These are phyloP conservation scores for Suillus brevipes DNA, from an alignment of 768 basidiomycete species.

Conservation along the genomic window DNA sequence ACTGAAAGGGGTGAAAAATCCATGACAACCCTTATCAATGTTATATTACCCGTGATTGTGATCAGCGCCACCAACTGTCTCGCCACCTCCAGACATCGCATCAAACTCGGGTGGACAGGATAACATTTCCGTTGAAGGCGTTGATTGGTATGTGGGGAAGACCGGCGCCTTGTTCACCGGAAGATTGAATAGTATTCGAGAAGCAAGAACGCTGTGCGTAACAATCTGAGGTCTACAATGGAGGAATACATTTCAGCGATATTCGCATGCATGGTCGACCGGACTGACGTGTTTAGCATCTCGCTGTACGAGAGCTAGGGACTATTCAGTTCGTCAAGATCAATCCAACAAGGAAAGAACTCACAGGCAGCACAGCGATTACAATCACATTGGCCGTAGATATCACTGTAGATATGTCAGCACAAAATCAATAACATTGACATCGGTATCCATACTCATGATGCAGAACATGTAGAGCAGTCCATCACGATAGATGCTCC, in stretches of 20 bases:
- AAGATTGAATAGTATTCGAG: conserved; percentile 8
- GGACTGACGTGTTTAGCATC: not conserved
- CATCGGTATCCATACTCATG: not conserved
- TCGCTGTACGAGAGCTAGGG: not conserved
- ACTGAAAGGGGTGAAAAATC: not conserved
- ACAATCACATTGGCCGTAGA: not conserved
- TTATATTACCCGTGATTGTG: not conserved
- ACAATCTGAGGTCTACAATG: conserved; percentile 6
- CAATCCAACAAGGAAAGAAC: not conserved
- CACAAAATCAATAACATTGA: not conserved
- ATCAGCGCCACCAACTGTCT: not conserved
- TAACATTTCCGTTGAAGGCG: not conserved
- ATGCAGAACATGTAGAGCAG: conserved; percentile 1
- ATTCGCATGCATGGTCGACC: not conserved
- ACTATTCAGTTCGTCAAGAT: not conserved
- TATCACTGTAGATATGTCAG: not conserved
- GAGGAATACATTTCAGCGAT: not conserved
- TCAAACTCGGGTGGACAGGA: not conserved
- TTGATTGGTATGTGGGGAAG: not conserved
- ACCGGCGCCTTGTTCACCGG: not conserved
- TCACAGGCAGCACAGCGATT: not conserved
- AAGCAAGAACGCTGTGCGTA: conserved; percentile 8
- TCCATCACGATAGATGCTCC: conserved; percentile 7
- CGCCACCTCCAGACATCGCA: not conserved
- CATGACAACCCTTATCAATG: not conserved